A percentile compares a stretch with the other conserved stretches of the same genome.
Evolutionary conservation across 768 basidiomycete genomes (phyloP).

Genomic region (Lentinula sp.): DNA sequence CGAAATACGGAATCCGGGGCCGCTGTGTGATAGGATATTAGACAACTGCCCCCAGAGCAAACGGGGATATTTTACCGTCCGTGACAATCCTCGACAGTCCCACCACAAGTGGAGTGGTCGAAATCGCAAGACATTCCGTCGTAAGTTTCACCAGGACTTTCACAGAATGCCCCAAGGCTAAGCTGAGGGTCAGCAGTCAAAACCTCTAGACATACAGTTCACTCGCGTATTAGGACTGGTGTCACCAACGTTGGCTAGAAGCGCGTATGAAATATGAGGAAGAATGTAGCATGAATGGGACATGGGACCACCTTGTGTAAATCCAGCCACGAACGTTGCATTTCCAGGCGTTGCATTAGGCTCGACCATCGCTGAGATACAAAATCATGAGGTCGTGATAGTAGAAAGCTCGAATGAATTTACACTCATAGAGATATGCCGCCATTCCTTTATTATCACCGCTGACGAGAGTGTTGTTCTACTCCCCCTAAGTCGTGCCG

Average conservation of each 20-base stretch:
- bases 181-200: background rate
- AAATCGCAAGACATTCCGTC: conserved; percentile 67
- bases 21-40: conserved; percentile 24
- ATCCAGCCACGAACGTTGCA: conserved; percentile 66
- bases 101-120: conserved; percentile 71
- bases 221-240: conserved; percentile 76
- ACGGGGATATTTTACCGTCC: conserved; percentile 44
- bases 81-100: conserved; percentile 59
- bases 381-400: conserved; percentile 3
- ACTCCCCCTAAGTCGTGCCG: conserved; percentile 1
- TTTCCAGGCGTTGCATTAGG: conserved; percentile 64
- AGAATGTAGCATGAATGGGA: background rate
- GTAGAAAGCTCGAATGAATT: conserved; percentile 8
- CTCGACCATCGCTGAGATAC: conserved; percentile 47
- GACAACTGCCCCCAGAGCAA: background rate
- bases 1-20: conserved; percentile 69
- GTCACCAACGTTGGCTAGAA: conserved; percentile 71
- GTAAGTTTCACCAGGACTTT: conserved; percentile 63
- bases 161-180: conserved; percentile 69
- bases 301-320: conserved; percentile 53
- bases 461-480: conserved; percentile 83
- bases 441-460: conserved; percentile 86
- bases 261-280: background rate
- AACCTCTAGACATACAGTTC: background rate
- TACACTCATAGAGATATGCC: conserved; percentile 71